These are phyloP conservation scores for Calonectria hongkongensis DNA, from an alignment of 2,329 filamentous ascomycete species.

Conservation along the genomic window DNA sequence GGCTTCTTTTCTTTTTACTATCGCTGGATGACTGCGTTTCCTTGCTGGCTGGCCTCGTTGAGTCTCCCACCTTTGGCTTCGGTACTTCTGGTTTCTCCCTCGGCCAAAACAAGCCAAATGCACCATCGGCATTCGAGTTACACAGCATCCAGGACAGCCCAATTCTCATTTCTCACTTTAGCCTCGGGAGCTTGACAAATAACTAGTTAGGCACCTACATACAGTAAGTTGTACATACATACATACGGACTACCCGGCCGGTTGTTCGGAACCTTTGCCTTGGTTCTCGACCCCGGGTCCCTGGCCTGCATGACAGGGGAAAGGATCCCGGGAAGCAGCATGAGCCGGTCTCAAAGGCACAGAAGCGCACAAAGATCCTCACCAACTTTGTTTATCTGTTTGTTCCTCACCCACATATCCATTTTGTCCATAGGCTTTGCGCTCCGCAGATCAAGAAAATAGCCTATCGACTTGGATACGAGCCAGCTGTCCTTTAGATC, in stretches of 20 bases:
- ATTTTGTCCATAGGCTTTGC: constrained; percentile 11
- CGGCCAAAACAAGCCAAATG: constrained; percentile 2
- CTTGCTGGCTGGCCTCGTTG: background rate
- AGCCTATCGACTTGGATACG: background rate
- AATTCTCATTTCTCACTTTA: constrained; percentile 7
- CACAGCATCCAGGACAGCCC: constrained; percentile 7
- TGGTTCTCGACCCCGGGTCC: constrained; percentile 26
- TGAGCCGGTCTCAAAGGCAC: constrained; percentile 30
- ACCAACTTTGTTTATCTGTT: constrained; percentile 19
- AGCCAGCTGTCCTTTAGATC: background rate
- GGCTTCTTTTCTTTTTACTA: background rate
- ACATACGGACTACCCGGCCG: constrained; percentile 29
- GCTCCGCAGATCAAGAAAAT: background rate
- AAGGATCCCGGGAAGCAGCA: constrained; percentile 34
- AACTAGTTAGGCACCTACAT: no score
- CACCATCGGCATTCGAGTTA: constrained; percentile 20
- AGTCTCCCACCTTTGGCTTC: no score
- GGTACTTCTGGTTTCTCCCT: constrained; percentile 9
- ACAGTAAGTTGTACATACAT: constrained; percentile 25
- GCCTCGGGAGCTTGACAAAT: constrained; percentile 17
- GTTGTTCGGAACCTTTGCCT: constrained; percentile 29
- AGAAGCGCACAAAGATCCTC: constrained; percentile 14
- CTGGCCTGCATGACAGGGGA: constrained; percentile 30
- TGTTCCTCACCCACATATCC: constrained; percentile 14
- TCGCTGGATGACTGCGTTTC: background rate